Conservation (phyloP, 2,329 filamentous ascomycete genomes). For the Neonectria magnoliae region DNA sequence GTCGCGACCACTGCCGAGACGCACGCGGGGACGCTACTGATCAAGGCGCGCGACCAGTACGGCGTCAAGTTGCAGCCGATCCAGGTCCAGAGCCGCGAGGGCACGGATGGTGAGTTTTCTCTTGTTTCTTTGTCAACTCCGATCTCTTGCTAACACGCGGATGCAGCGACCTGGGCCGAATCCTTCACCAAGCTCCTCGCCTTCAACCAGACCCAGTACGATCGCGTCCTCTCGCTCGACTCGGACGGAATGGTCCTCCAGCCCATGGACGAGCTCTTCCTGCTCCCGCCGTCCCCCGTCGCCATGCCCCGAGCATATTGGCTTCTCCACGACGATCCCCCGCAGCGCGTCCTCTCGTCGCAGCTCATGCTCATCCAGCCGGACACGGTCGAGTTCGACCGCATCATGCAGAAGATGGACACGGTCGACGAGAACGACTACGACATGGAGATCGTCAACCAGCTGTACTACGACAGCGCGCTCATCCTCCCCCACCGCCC, state of each 20-base stretch:
- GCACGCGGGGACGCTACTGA: conserved; percentile 41
- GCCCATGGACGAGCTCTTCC: conserved; percentile 75
- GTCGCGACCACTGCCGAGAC: conserved; percentile 42
- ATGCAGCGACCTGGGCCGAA: background rate
- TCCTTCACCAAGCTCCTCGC: conserved; percentile 62
- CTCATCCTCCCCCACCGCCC: conserved; percentile 71
- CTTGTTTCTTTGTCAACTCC: background rate
- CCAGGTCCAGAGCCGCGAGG: conserved; percentile 47
- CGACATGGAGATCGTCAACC: conserved; percentile 75
- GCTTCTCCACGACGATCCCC: conserved; percentile 58
- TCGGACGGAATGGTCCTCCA: conserved; percentile 71
- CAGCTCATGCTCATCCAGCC: conserved; percentile 69
- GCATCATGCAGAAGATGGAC: conserved; percentile 43
- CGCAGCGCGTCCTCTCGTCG: conserved; percentile 57
- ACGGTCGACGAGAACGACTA: conserved; percentile 51
- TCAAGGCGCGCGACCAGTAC: conserved; percentile 54
- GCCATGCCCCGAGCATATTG: conserved; percentile 79
- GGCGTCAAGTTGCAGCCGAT: conserved; percentile 54
- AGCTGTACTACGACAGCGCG: conserved; percentile 65
- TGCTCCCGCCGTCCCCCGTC: conserved; percentile 67
- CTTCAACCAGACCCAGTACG: conserved; percentile 73
- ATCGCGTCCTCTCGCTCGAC: conserved; percentile 60
- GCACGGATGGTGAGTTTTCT: conserved; percentile 47
- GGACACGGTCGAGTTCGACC: conserved; percentile 58
- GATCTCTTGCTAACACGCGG: background rate